Conservation (phyloP, 257 asterid genomes). For the Ballota nigra region DNA sequence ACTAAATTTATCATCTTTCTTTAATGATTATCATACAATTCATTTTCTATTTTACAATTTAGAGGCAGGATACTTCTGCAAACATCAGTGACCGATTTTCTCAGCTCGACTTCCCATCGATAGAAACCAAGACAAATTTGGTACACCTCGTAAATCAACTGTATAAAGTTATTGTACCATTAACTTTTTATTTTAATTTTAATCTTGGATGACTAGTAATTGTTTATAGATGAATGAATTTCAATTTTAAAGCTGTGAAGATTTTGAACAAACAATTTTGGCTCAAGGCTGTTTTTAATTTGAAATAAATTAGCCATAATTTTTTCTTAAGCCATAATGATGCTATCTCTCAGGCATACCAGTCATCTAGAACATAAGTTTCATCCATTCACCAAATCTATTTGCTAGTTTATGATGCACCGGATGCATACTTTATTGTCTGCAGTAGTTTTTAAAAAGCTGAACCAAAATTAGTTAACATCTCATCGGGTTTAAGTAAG, state of each 20-base stretch:
- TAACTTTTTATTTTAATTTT: background rate
- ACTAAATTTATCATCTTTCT: background rate
- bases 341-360: background rate
- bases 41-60: constrained; percentile 24
- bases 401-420: background rate
- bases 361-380: background rate
- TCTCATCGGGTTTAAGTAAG: background rate
- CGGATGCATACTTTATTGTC: background rate
- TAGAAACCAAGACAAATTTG: constrained; percentile 35
- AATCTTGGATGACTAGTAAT: background rate
- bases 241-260: no score
- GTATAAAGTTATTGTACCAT: background rate
- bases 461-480: background rate
- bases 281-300: background rate
- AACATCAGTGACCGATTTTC: constrained; percentile 35
- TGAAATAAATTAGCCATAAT: no score
- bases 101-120: constrained; percentile 48
- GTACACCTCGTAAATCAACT: constrained; percentile 24
- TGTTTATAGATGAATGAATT: background rate
- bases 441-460: background rate
- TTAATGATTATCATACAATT: background rate
- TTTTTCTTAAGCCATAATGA: no score
- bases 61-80: constrained; percentile 36
- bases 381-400: background rate
- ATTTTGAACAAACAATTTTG: background rate